Evolutionary conservation across 2,329 filamentous ascomycete genomes (phyloP), one percentile per base, ranked within the genome.

Genomic region (Hypoxylon rubiginosum): DNA sequence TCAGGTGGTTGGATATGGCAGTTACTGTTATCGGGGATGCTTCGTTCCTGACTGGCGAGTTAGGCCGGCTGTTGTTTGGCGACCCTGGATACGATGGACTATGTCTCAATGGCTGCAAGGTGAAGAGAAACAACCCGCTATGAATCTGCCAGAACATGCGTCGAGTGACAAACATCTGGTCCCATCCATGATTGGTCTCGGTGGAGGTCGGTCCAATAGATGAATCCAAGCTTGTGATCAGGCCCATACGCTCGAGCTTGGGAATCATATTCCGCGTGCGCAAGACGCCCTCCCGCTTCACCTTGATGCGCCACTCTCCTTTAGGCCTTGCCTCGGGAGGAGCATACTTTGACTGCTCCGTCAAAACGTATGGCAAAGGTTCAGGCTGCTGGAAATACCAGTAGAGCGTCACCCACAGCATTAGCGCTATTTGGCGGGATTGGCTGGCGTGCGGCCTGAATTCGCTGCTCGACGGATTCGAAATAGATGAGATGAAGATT

Each of bases 381-480:
- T 91, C 86, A 0, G 89, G 86, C 78, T 97, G 93, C 80, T 97
- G 94, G 73, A 97, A 98, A 82, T 98, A 98, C 95, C 95, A 98
- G 83, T 93, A 97, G 45, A 98, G 83, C 1, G 93, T 94, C 34
- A 94, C 89, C 92, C 93, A 98, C 6, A 98, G 85, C 91, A 97
- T 97, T 92, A 97, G 94, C 71, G 95, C 95, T 65, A 97, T 92
- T 80, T 97, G 92, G 48, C 94, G 86, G 0, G 93, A 96, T 0
- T 93, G 93, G 67, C 93, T 97, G 13, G 85, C 89, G 1, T 91
- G 87, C 0, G 93, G 89, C 76, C 92, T 93, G 81, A 91, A 97
- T 52, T 97, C 93, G 76, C 82, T 88, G 77, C 85, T 92, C 53
- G 91, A 91, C 0, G 95, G 93, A 71, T 92, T 93, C 53, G 93